These are phyloP conservation scores for Tirmania nivea DNA, from an alignment of 495 filamentous ascomycete genomes.

Conservation along the genomic window DNA sequence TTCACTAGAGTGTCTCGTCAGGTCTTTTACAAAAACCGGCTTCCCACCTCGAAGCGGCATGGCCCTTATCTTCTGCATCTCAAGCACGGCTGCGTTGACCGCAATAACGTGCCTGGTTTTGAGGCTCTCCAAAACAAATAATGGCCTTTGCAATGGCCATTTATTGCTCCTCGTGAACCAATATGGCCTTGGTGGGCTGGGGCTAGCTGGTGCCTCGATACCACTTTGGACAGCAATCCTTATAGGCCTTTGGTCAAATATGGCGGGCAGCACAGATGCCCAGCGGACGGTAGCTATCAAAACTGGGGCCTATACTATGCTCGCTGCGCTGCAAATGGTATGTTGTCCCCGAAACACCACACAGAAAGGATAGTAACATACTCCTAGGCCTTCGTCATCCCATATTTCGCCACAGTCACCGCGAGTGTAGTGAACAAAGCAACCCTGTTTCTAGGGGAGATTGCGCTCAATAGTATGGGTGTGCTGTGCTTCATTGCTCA, in stretches of 20 bases:
- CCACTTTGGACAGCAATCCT: conserved; percentile 9
- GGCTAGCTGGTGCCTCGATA: conserved; percentile 8
- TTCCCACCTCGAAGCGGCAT: conserved; percentile 9
- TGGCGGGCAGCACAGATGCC: not conserved
- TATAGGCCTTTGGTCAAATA: not conserved
- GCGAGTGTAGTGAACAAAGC: not conserved
- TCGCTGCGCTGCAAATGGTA: not conserved
- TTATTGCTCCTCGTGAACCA: conserved; percentile 14
- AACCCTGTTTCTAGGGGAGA: not conserved
- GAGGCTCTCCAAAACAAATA: conserved; percentile 3
- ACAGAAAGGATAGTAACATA: not conserved
- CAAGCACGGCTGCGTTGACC: conserved; percentile 3
- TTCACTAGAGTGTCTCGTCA: conserved; percentile 9
- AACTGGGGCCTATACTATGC: not conserved
- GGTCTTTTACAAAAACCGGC: conserved; percentile 10
- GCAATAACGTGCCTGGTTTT: conserved; percentile 12
- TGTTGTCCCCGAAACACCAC: not conserved
- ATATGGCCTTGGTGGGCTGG: conserved; percentile 10
- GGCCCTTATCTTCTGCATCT: conserved; percentile 5
- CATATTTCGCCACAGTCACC: not conserved
- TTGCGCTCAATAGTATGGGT: not conserved
- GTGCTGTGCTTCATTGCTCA: not conserved
- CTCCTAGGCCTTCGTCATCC: not conserved
- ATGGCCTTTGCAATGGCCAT: conserved; percentile 11
- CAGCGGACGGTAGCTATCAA: not conserved